Evolutionary conservation across 2,329 filamentous ascomycete genomes (phyloP).

Genomic region (Ceratocystis alfenasii): DNA sequence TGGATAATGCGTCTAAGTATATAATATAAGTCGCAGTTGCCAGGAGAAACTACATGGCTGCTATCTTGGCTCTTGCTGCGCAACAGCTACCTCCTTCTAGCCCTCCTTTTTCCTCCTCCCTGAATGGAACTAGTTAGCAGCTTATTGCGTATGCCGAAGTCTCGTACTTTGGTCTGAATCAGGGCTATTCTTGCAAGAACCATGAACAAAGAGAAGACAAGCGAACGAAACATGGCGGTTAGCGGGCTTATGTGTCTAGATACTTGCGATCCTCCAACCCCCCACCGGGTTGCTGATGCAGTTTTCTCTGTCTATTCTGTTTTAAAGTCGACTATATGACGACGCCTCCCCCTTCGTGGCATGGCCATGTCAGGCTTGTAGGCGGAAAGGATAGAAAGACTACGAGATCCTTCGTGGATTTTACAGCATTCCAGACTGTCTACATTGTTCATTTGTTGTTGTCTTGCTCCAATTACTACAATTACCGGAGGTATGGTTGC

Average conservation of each 20-base stretch:
- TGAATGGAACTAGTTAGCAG: background rate
- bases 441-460: background rate
- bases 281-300: background rate
- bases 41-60: background rate
- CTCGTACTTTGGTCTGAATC: background rate
- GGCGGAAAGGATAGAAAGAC: too few relatives aligned
- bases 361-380: background rate
- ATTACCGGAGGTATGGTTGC: background rate
- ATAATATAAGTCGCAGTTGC: constrained; percentile 1
- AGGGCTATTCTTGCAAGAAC: background rate
- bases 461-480: background rate
- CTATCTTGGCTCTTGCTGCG: too few relatives aligned
- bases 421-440: background rate
- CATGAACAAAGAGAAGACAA: background rate
- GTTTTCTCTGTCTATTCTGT: background rate
- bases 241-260: background rate
- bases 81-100: background rate
- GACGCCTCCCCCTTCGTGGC: background rate
- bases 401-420: background rate
- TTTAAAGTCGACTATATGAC: background rate
- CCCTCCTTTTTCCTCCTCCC: background rate
- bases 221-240: background rate
- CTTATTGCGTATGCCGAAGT: background rate
- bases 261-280: background rate
- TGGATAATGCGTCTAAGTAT: background rate